Evolutionary conservation across 2,329 filamentous ascomycete species (phyloP).

Genomic region (Aureobasidium sp.): DNA sequence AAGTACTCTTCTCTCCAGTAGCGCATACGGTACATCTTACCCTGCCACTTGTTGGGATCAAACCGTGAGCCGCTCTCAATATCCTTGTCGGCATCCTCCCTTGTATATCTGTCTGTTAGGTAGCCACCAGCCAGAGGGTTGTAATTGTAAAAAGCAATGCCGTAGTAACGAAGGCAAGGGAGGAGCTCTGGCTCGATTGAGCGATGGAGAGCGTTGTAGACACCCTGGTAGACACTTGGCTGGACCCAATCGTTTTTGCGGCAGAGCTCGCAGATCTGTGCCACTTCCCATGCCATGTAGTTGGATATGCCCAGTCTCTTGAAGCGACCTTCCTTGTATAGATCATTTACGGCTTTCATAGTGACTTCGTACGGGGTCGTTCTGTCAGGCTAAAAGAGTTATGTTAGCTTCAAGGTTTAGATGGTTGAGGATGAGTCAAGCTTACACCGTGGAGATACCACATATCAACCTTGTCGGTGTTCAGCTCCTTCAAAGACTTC

Average conservation of each 20-base stretch:
- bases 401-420: not conserved
- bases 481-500: conserved; percentile 34
- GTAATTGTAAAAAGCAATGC: conserved; percentile 36
- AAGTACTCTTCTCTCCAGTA: conserved; percentile 41
- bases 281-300: conserved; percentile 41
- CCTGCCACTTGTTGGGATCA: conserved; percentile 36
- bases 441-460: conserved; percentile 42
- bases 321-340: conserved; percentile 42
- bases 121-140: conserved; percentile 42
- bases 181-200: conserved; percentile 37
- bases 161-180: conserved; percentile 37
- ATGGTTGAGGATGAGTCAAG: not conserved
- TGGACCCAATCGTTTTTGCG: conserved; percentile 34
- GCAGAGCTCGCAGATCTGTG: conserved; percentile 42
- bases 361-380: conserved; percentile 41
- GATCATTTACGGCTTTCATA: conserved; percentile 39
- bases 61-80: conserved; percentile 33
- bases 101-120: conserved; percentile 35
- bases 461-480: conserved; percentile 37
- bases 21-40: conserved; percentile 29
- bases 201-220: conserved; percentile 36
- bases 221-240: conserved; percentile 42
- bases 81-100: conserved; percentile 30
- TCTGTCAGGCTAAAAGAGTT: conserved; percentile 34
- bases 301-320: conserved; percentile 41